Percentiles rank a stretch among this genome's conserved stretches.
phyloP scores from a whole-genome alignment of 768 basidiomycete genomes.

The Amanita inopinata region DNA sequence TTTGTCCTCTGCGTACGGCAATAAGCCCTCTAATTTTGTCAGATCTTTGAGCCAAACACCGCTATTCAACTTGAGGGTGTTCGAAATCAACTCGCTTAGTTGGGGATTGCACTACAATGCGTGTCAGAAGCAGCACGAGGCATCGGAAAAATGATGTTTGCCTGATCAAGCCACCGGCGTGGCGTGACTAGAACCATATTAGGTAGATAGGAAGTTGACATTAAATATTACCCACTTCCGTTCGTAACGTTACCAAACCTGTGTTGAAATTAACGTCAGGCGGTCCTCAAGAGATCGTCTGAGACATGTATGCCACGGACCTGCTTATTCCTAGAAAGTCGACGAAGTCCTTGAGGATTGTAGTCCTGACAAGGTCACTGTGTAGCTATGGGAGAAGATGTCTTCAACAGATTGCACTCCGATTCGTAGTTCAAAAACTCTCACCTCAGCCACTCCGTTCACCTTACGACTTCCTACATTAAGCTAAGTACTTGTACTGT shows the following conservation, averaged over 20 bases:
- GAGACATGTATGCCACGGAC: conserved; percentile 24
- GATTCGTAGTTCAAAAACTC: conserved; percentile 5
- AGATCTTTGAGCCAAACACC: conserved; percentile 82
- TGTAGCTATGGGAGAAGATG: conserved; percentile 45
- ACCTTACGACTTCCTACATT: conserved; percentile 63
- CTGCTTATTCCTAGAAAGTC: conserved; percentile 86
- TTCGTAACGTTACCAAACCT: conserved; percentile 90
- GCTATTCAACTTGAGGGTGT: conserved; percentile 67
- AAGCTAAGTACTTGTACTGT: neutral
- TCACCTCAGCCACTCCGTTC: conserved; percentile 91
- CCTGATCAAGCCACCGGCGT: conserved; percentile 86
- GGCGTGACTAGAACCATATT: conserved; percentile 55
- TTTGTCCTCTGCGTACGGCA: conserved; percentile 62
- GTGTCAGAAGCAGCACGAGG: neutral
- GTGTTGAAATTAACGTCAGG: conserved; percentile 10
- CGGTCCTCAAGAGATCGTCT: neutral
- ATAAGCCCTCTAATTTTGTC: conserved; percentile 64
- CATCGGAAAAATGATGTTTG: conserved; percentile 13
- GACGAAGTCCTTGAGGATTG: conserved; percentile 86
- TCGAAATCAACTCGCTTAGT: conserved; percentile 76
- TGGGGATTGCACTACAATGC: conserved; percentile 74
- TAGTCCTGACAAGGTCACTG: conserved; percentile 77
- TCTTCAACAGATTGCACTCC: neutral
- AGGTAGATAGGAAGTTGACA: neutral
- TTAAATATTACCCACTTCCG: conserved; percentile 50